Base-by-base conservation (phyloP, 305 asterid species). In the Solanum aculeatissimum region DNA sequence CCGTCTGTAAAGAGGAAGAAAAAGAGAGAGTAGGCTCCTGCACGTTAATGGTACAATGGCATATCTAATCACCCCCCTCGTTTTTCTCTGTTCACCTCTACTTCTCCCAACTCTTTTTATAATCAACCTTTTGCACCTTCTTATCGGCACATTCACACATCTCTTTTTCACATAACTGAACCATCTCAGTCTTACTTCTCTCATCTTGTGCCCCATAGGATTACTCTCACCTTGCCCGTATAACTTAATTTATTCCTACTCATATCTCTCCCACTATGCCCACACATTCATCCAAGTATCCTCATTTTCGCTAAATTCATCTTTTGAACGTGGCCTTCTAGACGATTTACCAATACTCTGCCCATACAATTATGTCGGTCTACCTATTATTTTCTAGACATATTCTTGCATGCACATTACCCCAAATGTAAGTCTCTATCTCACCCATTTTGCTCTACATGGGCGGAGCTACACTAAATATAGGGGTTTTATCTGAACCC, bases 81-180 rank as follows among this genome's bases (percentile, higher is more conserved):
- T 8, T 8, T 8, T 21, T 58, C 14, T 58, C 10, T 58, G 8
- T 0, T 58, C 68, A 23, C 25, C 18, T 23, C 18, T 57, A 60
- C 0, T 18, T 60, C 2, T 23, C 0, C 7, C 4, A 60, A 23
- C 16, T 23, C 3, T 23, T 60, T 0, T 6, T 60, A 60, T 1
- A 12, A 3, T 11, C 35, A 60, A 58, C 35, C 12, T 60, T 8
- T 60, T 32, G 25, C 35, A 23, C 2, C 0, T 60, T 23, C 0
- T 60, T 60, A 60, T 0, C 0, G 9, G 0, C 2, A 1, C 35
- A 58, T 21, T 0, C 16, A 10, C 6, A 0, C 0, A 12, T 23
- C 6, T 23, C 4, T 1, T 23, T 0, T 60, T 60, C 25, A 60
- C 9, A 23, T 60, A 0, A 12, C 3, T 2, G 2, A 10, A 23